Conservation (phyloP, 2,329 filamentous ascomycete species). For the Parastagonospora avenae region DNA sequence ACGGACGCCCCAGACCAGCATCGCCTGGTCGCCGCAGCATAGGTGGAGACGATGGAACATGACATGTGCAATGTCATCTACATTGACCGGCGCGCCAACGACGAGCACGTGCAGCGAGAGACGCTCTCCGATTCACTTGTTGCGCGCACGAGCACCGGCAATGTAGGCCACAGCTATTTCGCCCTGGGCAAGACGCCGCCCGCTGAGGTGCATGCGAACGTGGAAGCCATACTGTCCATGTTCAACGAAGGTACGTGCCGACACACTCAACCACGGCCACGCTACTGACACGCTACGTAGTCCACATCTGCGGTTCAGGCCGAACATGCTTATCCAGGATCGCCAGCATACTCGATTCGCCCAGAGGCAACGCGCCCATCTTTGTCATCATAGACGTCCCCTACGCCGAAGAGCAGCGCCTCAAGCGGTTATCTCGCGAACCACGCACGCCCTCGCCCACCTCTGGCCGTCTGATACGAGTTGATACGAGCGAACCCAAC, state of each 20-base stretch:
- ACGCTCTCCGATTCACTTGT: constrained; percentile 42
- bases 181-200: constrained; percentile 35
- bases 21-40: constrained; percentile 37
- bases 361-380: constrained; percentile 42
- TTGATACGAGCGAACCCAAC: constrained; percentile 44
- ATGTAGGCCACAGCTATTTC: constrained; percentile 45
- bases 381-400: constrained; percentile 51
- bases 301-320: constrained; percentile 49
- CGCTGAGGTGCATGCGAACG: constrained; percentile 45
- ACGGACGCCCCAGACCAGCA: constrained; percentile 33
- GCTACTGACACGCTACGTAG: constrained; percentile 28
- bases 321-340: constrained; percentile 46
- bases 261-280: neutral
- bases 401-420: constrained; percentile 49
- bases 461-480: constrained; percentile 34
- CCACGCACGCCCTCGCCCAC: constrained; percentile 49
- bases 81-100: constrained; percentile 50
- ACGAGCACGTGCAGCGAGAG: constrained; percentile 47
- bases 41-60: constrained; percentile 49
- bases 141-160: constrained; percentile 39
- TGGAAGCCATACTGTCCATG: constrained; percentile 47
- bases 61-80: constrained; percentile 53
- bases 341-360: constrained; percentile 40
- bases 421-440: constrained; percentile 48
- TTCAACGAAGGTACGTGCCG: constrained; percentile 48